Evolutionary conservation across 2,329 filamentous ascomycete genomes (phyloP), one percentile per base, ranked within the genome.

Genomic region (Daldinia sp.): DNA sequence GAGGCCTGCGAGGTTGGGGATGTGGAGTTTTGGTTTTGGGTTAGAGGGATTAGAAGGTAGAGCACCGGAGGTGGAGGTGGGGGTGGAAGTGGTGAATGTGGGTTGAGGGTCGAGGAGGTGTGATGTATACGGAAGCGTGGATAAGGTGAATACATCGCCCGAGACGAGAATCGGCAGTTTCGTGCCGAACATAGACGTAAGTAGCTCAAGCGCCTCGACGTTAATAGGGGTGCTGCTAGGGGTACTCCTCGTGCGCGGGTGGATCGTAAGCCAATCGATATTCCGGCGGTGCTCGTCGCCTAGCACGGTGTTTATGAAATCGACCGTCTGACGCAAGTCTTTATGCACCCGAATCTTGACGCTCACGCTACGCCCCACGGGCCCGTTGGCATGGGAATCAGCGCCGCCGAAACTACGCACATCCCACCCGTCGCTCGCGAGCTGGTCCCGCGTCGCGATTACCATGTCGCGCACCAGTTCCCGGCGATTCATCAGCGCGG

Each of bases 331-430:
- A 47, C 85, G 79, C 9, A 91, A 71, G 71, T 92, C 87, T 48
- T 83, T 83, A 71, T 90, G 88, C 5, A 92, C 83, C 2, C 89
- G 80, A 39, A 91, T 91, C 77, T 92, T 91, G 66, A 90, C 86
- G 72, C 87, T 90, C 10, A 92, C 83, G 68, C 85, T 88, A 61
- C 85, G 75, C 0, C 84, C 84, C 4, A 51, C 62, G 54, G 75
- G 77, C 82, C 76, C 64, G 74, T 71, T 41, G 3, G 32, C 37
- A 30, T 71, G 48, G 4, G 47, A 29, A 29, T 66, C 62, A 48
- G 15, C 15, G 8, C n/a, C 4, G 27, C 45, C 5, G 35, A 64
- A 59, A 1, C 34, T 19, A n/a, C 76, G 78, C 2, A 86, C 82
- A 10, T 73, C 79, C 81, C 83, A 88, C 1, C 86, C 87, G 29